A percentile compares a stretch with the other conserved stretches of the same genome.
Conservation (phyloP, 257 asterid genomes). For the Orobanche coerulescens region DNA sequence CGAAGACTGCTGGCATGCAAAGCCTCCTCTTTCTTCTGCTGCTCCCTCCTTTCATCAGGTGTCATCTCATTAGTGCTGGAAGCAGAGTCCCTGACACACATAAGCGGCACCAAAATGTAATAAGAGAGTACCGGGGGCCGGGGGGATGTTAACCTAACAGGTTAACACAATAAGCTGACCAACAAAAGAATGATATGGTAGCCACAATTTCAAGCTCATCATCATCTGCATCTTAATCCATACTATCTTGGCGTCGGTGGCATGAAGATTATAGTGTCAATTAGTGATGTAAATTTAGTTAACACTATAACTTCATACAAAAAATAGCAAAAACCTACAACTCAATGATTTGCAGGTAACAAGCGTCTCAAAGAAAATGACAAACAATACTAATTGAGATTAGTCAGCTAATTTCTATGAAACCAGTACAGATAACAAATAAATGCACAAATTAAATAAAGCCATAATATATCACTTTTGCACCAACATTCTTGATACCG, state of each 20-base stretch:
- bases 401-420: slow-evolving; percentile 1
- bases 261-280: too few species aligned
- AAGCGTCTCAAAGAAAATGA: neutral
- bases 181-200: neutral
- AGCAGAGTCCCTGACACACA: slow-evolving; percentile 56
- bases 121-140: neutral
- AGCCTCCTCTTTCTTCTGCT: slow-evolving; percentile 80
- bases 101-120: neutral
- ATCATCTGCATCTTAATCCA: too few species aligned
- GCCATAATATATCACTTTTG: neutral
- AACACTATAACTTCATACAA: too few species aligned
- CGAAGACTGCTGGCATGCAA: slow-evolving; percentile 90
- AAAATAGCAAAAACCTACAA: too few species aligned
- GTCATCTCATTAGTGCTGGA: slow-evolving; percentile 48
- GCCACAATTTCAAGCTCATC: slow-evolving; percentile 8
- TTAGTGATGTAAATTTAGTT: too few species aligned
- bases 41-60: slow-evolving; percentile 51
- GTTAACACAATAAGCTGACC: neutral
- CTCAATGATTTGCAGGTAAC: too few species aligned
- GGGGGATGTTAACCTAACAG: neutral
- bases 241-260: too few species aligned
- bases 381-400: neutral
- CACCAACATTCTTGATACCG: neutral
- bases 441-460: slow-evolving; percentile 6
- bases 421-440: neutral